These are phyloP conservation scores for Amaranthus hypochondriacus DNA, from an alignment of 148 eudicot genomes.

Conservation along the genomic window DNA sequence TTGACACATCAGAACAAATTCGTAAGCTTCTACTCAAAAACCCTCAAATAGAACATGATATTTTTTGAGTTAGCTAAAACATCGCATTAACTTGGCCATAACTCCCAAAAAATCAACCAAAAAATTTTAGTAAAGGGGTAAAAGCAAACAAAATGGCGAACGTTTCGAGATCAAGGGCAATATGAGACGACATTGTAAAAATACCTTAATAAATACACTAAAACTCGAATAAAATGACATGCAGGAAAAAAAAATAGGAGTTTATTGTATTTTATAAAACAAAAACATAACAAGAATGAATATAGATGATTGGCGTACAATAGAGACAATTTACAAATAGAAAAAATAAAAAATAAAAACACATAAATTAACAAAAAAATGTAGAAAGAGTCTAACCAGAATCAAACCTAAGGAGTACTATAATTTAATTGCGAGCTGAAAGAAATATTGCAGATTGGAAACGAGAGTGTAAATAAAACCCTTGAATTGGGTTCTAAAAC, in stretches of 20 bases:
- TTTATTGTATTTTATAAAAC: background rate
- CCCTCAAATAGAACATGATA: background rate
- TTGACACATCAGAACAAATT: background rate
- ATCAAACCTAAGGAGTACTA: background rate
- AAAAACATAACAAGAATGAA: background rate
- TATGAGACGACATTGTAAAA: conserved; percentile 14
- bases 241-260: background rate
- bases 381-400: conserved; percentile 13
- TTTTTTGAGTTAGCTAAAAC: background rate
- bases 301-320: background rate
- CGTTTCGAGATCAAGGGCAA: background rate
- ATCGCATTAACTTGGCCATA: background rate
- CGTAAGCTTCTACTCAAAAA: background rate
- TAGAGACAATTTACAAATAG: background rate
- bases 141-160: background rate
- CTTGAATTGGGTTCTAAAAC: background rate
- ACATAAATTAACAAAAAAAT: background rate
- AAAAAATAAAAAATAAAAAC: background rate
- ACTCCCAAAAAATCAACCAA: background rate
- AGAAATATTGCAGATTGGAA: background rate
- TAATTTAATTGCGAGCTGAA: too few species aligned
- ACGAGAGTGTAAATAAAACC: background rate
- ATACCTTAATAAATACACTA: background rate
- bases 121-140: background rate
- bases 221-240: background rate